These are phyloP conservation scores for Rubus idaeus DNA, from an alignment of 306 rosid species.

Conservation along the genomic window DNA sequence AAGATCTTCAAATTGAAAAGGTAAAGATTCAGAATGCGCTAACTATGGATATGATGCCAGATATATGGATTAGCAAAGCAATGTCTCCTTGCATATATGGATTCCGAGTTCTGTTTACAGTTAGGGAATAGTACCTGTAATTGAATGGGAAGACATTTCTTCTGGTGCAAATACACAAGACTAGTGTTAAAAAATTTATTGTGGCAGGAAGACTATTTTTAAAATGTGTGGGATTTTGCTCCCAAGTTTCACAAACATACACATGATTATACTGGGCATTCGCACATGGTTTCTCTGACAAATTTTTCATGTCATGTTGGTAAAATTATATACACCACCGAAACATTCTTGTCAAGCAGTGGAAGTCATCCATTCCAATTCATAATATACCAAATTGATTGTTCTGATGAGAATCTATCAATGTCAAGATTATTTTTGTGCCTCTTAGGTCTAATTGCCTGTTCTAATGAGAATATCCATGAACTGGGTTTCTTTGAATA, in stretches of 20 bases:
- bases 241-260: neutral
- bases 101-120: conserved; percentile 3
- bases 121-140: neutral
- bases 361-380: neutral
- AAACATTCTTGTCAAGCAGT: neutral
- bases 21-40: conserved; percentile 26
- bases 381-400: neutral
- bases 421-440: neutral
- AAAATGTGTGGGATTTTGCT: neutral
- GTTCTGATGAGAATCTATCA: neutral
- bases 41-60: too few relatives aligned
- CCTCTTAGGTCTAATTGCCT: neutral
- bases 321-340: neutral
- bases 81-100: too few relatives aligned
- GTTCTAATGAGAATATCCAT: neutral
- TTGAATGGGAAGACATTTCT: neutral
- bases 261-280: neutral
- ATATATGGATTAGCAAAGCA: too few relatives aligned
- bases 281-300: neutral
- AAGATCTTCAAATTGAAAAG: conserved; percentile 96
- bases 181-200: neutral
- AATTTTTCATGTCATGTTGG: neutral
- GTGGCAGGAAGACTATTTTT: neutral
- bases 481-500: neutral
- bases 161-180: neutral